phyloP scores from a whole-genome alignment of 306 rosid genomes.

The Pyrus betulifolia region DNA sequence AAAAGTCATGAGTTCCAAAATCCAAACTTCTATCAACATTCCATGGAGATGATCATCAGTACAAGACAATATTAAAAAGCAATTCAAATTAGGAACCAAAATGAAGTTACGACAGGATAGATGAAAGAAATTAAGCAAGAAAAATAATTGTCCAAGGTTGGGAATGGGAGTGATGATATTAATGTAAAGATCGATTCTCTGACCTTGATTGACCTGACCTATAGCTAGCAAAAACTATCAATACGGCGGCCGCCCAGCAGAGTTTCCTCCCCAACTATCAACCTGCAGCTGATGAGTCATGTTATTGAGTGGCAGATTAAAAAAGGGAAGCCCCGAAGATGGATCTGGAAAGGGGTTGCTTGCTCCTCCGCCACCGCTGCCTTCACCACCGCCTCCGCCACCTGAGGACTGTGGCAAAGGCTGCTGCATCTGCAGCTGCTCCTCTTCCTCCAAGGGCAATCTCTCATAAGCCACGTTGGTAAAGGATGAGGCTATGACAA shows the following conservation, averaged over 20 bases:
- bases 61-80: neutral
- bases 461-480: conserved; percentile 92
- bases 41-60: neutral
- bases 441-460: conserved; percentile 76
- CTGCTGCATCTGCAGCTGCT: conserved; percentile 44
- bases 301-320: conserved; percentile 60
- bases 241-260: conserved; percentile 55
- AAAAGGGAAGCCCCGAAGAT: conserved; percentile 72
- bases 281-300: conserved; percentile 59
- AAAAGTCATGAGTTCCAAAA: neutral
- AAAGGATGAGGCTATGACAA: conserved; percentile 82
- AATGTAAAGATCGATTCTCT: conserved; percentile 11
- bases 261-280: conserved; percentile 71
- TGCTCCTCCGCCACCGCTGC: conserved; percentile 16
- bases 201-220: conserved; percentile 19
- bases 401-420: conserved; percentile 42
- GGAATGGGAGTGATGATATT: neutral
- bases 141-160: conserved; percentile 3
- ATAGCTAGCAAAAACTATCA: conserved; percentile 18
- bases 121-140: neutral
- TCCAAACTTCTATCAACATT: neutral
- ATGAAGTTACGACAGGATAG: neutral
- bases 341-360: conserved; percentile 56
- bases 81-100: conserved; percentile 1
- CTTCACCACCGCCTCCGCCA: conserved; percentile 3